A percentile compares a stretch with the other conserved stretches of the same genome.
These are phyloP conservation scores for Thymus mandschuricus DNA, from an alignment of 257 asterid genomes.

Conservation along the genomic window DNA sequence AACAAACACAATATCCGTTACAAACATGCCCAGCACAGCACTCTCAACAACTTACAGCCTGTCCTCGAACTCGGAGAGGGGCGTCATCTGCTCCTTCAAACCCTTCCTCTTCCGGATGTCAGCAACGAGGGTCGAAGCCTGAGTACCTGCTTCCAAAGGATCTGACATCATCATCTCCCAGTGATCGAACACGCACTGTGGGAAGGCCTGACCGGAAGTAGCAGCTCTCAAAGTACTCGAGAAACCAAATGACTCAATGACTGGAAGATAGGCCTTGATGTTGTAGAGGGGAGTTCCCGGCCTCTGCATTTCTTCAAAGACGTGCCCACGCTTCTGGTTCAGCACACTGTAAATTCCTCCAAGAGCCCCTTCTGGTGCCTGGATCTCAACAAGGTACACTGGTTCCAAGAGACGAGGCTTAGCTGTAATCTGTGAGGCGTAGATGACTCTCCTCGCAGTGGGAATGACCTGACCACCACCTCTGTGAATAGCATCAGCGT, in stretches of 20 bases:
- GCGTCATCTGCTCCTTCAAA: slow-evolving; percentile 56
- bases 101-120: slow-evolving; percentile 55
- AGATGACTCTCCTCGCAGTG: slow-evolving; percentile 47
- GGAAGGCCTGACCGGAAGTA: slow-evolving; percentile 55
- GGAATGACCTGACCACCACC: slow-evolving; percentile 56
- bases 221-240: slow-evolving; percentile 49
- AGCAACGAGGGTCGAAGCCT: slow-evolving; percentile 37
- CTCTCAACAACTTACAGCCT: slow-evolving; percentile 32
- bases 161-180: slow-evolving; percentile 52
- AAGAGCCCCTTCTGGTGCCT: slow-evolving; percentile 25
- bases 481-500: slow-evolving; percentile 46
- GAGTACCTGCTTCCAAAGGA: slow-evolving; percentile 17
- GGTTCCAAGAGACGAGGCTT: slow-evolving; percentile 44
- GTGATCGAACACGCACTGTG: slow-evolving; percentile 52
- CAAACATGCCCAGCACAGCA: background rate
- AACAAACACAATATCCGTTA: background rate
- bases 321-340: slow-evolving; percentile 53
- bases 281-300: slow-evolving; percentile 30
- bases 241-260: slow-evolving; percentile 33
- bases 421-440: slow-evolving; percentile 44
- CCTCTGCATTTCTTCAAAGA: slow-evolving; percentile 53
- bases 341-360: slow-evolving; percentile 51
- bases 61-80: slow-evolving; percentile 47
- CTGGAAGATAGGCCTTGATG: slow-evolving; percentile 28
- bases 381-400: slow-evolving; percentile 38